A percentile compares a stretch with the other conserved stretches of the same genome.
Conservation (phyloP, 192 early-diverging fungal species). For the Entomortierella parvispora region DNA sequence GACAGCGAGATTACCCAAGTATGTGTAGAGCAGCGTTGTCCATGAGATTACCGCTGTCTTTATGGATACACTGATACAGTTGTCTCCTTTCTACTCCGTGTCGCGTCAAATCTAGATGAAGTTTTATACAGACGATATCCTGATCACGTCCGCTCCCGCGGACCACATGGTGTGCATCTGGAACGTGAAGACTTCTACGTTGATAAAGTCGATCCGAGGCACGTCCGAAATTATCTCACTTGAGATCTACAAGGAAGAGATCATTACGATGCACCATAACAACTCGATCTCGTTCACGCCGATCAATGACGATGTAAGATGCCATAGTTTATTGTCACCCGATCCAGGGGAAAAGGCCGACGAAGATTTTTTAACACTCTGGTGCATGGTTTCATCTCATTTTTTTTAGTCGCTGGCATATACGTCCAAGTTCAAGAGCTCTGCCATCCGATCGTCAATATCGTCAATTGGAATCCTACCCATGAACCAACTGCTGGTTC, state of each 20-base stretch:
- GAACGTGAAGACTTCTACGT: slow-evolving; percentile 56
- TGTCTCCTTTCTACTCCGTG: no score
- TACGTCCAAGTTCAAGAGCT: slow-evolving; percentile 67
- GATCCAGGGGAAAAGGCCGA: no score
- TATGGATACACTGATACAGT: no score
- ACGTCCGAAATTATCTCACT: slow-evolving; percentile 62
- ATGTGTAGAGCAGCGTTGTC: no score
- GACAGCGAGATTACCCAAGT: slow-evolving; percentile 67
- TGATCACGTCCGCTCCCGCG: slow-evolving; percentile 63
- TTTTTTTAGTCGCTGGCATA: slow-evolving; percentile 60
- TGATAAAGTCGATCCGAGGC: slow-evolving; percentile 66
- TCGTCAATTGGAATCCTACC: slow-evolving; percentile 62
- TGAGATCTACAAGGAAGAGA: slow-evolving; percentile 69
- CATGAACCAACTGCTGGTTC: slow-evolving; percentile 64
- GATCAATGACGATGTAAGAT: slow-evolving; percentile 67
- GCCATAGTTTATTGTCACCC: no score
- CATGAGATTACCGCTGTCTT: no score
- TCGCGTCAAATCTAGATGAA: slow-evolving; percentile 67
- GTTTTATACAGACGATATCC: slow-evolving; percentile 64
- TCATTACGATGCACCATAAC: slow-evolving; percentile 65
- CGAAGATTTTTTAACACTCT: no score
- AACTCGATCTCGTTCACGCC: slow-evolving; percentile 69
- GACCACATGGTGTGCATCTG: slow-evolving; percentile 68
- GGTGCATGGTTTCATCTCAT: no score
- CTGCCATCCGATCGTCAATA: slow-evolving; percentile 63